Evolutionary conservation across 768 basidiomycete genomes (phyloP), one percentile per base, ranked within the genome.

Genomic region (Russula olivacea): DNA sequence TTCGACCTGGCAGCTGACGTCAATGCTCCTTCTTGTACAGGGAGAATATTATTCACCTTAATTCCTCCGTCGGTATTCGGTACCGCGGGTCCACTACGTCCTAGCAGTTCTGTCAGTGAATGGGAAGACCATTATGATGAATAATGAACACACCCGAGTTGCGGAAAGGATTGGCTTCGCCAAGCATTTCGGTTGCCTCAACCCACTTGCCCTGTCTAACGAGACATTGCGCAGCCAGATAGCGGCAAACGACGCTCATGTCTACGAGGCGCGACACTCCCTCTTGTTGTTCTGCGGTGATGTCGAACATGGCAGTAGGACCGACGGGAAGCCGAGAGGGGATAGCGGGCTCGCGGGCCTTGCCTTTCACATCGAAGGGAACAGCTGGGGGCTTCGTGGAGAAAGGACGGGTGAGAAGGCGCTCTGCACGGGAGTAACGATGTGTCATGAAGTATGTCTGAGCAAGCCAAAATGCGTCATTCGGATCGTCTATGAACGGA

Each of bases 401-500:
- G 71, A 96, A 92, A 0, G 92, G 91, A n/a, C 91, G 83, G 2
- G 88, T 93, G 51, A 99, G 81, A 30, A 99, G 79, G 51, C 88
- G 84, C 73, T 98, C 93, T 11, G 97, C 95, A 52, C 95, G 90
- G 9, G 93, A 87, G 75, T 96, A 98, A 64, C 97, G 92, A 69
- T 95, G 87, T 3, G 89, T 94, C 79, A 95, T 89, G 73, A 98
- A 99, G 74, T 94, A 93, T 0, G 91, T 93, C 73, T 99, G 97
- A 3, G 97, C 95, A 23, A 99, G 84, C 97, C 97, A 99, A 75
- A 99, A 98, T 14, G 94, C 97, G 74, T 99, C 97, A 72, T 98
- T 97, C 34, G 94, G 88, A 70, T 98, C 93, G 66, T 87, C 96
- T 96, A 69, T 23, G 21, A 7, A 52, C 40, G 43, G 17, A 28